Base-by-base conservation (phyloP, 1,284 basidiomycete species). In the Takashimella koratensis region DNA sequence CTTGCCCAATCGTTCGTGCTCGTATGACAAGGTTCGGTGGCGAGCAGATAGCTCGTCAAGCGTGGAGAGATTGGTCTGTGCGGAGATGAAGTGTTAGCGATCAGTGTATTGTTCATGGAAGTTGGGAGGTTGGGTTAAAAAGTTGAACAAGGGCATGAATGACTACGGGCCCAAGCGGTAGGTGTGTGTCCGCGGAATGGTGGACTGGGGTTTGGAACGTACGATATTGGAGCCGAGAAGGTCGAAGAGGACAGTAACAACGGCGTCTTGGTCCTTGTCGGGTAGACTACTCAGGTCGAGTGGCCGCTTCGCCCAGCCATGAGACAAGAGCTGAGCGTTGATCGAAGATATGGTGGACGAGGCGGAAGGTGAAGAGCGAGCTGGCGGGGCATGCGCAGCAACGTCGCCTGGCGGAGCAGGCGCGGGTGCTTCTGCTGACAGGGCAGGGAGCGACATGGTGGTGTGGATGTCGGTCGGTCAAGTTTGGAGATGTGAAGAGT, bases 151-250 rank as follows among this genome's bases (percentile, higher is more conserved):
- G n/a, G n/a, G n/a, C n/a, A n/a, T n/a, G n/a, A n/a, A n/a, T n/a
- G n/a, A n/a, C n/a, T n/a, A n/a, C n/a, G n/a, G n/a, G n/a, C n/a
- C n/a, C n/a, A n/a, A n/a, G n/a, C n/a, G n/a, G n/a, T n/a, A n/a
- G n/a, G n/a, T n/a, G n/a, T n/a, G n/a, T n/a, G 43, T 60, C 16
- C 58, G 56, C 16, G 6, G 20, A 24, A 39, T n/a, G 26, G 8
- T 22, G 20, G 42, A n/a, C 30, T 5, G 6, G 12, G 30, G 44
- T 23, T 39, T 20, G n/a, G 3, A 4, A 83, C 87, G 61, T 68
- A 93, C 90, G 62, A 89, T 78, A 62, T 88, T 79, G 66, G 91
- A 86, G 51, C 86, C 81, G 26, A 94, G 77, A 79, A 94, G 81
- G 13, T 83, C 82, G n/a, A 88, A 78, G 25, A 94, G 66, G 69